These are phyloP conservation scores for Cytospora schulzeri DNA, from an alignment of 2,329 filamentous ascomycete genomes.

Conservation along the genomic window DNA sequence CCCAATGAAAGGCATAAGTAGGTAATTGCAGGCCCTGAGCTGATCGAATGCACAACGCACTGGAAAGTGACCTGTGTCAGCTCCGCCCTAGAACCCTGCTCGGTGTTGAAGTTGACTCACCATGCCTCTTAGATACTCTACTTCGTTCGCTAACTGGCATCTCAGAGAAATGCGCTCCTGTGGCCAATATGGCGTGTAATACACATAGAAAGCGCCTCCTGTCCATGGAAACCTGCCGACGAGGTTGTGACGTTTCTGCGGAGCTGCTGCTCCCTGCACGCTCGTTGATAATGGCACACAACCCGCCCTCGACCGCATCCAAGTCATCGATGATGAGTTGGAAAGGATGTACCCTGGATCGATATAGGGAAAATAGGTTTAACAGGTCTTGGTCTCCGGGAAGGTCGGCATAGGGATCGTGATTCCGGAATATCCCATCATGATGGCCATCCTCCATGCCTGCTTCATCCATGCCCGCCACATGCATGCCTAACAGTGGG, in stretches of 20 bases:
- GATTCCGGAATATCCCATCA: not conserved
- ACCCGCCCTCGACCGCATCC: conserved; percentile 2
- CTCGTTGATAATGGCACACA: conserved; percentile 7
- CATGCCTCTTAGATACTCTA: not conserved
- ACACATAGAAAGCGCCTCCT: not conserved
- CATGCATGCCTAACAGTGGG: not conserved
- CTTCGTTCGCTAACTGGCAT: conserved; percentile 6
- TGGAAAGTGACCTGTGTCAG: not conserved
- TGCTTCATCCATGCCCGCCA: not conserved
- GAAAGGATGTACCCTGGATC: conserved; percentile 8
- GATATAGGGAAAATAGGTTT: conserved; percentile 3
- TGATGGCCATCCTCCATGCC: not conserved
- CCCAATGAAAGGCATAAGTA: not conserved
- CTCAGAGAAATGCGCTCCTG: conserved; percentile 16
- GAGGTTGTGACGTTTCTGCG: not conserved
- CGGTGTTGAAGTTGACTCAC: not conserved
- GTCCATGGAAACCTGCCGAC: not conserved
- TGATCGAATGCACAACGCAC: conserved; percentile 9
- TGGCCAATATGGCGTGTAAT: conserved; percentile 14
- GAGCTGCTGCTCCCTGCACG: not conserved
- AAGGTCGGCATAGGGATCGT: not conserved
- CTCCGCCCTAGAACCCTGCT: not conserved
- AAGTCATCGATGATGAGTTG: conserved; percentile 14
- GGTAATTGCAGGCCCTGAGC: conserved; percentile 8
- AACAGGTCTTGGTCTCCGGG: conserved; percentile 10